These are phyloP conservation scores for Neophaeococcomyces aloes DNA, from an alignment of 2,329 filamentous ascomycete genomes.

Conservation along the genomic window DNA sequence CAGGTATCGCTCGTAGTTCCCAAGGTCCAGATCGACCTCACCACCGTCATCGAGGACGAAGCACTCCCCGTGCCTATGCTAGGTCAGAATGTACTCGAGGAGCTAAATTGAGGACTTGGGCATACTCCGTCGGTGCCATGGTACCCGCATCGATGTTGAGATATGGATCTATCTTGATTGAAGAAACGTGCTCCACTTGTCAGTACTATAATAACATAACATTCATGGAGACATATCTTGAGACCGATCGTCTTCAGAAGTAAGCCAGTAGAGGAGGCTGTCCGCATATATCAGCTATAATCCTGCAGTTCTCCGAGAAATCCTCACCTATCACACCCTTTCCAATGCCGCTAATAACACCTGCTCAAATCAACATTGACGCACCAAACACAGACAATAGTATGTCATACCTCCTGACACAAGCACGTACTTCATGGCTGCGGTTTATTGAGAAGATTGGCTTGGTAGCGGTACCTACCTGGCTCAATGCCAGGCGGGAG, in stretches of 20 bases:
- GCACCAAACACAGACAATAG: conserved; percentile 9
- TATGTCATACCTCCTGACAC: conserved; percentile 59
- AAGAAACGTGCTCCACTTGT: conserved; percentile 44
- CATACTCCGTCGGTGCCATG: conserved; percentile 56
- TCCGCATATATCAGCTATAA: conserved; percentile 8
- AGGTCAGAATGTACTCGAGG: conserved; percentile 9
- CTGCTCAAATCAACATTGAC: conserved; percentile 20
- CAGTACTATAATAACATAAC: conserved; percentile 13
- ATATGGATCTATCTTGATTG: conserved; percentile 65
- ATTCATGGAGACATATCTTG: conserved; percentile 48
- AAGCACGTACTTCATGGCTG: conserved; percentile 65
- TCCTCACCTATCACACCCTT: conserved; percentile 57
- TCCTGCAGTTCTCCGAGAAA: conserved; percentile 8
- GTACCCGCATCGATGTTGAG: conserved; percentile 67
- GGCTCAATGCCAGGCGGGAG: conserved; percentile 22
- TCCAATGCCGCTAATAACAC: conserved; percentile 42
- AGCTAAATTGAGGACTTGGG: conserved; percentile 7
- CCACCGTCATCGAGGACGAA: conserved; percentile 80
- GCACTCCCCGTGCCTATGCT: conserved; percentile 65
- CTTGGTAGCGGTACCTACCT: conserved; percentile 11
- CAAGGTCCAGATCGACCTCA: conserved; percentile 63
- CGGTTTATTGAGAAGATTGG: conserved; percentile 2
- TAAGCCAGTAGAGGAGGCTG: conserved; percentile 60
- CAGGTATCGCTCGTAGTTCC: conserved; percentile 72
- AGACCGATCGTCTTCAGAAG: conserved; percentile 71